phyloP scores from a whole-genome alignment of 208 protist species.

The Borovskyia barvae region DNA sequence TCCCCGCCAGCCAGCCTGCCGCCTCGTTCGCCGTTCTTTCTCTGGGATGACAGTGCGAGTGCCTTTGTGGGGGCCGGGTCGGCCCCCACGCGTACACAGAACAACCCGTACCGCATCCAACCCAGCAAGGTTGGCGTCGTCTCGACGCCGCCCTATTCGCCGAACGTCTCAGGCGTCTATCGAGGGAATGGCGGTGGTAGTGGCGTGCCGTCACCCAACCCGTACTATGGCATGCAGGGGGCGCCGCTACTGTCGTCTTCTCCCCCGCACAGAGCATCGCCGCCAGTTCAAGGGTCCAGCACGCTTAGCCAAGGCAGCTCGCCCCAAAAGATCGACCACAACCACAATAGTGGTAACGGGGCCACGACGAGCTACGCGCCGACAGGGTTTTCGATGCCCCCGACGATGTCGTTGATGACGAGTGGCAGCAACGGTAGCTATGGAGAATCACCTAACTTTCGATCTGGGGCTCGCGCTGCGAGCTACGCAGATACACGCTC shows the following conservation, averaged over 20 bases:
- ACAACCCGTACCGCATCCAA: conserved; percentile 30
- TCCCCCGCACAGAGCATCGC: neutral
- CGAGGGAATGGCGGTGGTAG: conserved; percentile 9
- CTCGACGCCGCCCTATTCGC: conserved; percentile 13
- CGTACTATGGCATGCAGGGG: neutral
- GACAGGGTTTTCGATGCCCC: conserved; percentile 28
- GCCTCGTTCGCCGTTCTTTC: conserved; percentile 20
- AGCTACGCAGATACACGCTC: conserved; percentile 16
- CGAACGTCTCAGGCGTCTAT: conserved; percentile 12
- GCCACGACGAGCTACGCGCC: conserved; percentile 27
- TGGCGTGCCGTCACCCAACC: conserved; percentile 7
- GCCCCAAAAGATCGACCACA: conserved; percentile 2
- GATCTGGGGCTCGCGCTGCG: conserved; percentile 1
- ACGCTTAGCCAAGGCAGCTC: neutral
- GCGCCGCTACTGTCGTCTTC: neutral
- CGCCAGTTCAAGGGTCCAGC: neutral
- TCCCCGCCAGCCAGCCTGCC: conserved; percentile 24
- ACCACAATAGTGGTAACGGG: conserved; percentile 2
- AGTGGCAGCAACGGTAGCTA: neutral
- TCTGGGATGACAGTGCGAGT: conserved; percentile 12
- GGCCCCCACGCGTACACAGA: conserved; percentile 5
- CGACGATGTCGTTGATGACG: conserved; percentile 4
- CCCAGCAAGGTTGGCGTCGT: conserved; percentile 6
- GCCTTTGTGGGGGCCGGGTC: conserved; percentile 13
- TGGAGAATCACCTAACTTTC: neutral